Evolutionary conservation across 129 eudicot species (phyloP), one percentile per base, ranked within the genome.

Genomic region (Lactuca saligna): DNA sequence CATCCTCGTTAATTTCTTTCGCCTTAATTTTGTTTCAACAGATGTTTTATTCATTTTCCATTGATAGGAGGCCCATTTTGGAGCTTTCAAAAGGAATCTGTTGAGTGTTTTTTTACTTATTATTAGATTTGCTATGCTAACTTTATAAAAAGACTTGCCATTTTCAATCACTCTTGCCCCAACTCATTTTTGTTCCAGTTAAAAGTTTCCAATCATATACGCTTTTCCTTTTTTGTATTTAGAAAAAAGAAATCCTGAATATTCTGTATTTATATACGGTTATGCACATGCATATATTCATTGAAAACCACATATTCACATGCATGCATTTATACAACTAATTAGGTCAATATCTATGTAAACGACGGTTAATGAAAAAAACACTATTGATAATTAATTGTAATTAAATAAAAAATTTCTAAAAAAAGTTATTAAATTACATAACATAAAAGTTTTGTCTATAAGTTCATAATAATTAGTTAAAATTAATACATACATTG

Each of bases 41-140:
- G 6, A 35, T 35, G 38, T 35, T 35, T 35, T 35, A 35, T 35
- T 35, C 38, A 35, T 35, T 35, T 25, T 25, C 29, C 38, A 35
- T 35, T 35, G 38, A 76, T 76, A 70, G 67, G 54, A 76, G 80
- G 75, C 80, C 80, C 80, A 76, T 76, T 61, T 42, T 51, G 32
- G 53, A 61, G 69, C 50, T 65, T 32, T 54, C 17, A 53, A 62
- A 62, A 60, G 64, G 75, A 76, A 76, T 76, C 75, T 53, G 62
- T 69, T 68, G 62, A 68, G 63, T 68, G 17, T 68, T 68, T 46
- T 63, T 61, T 66, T 68, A 58, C 62, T 59, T 58, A 58, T 65
- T 58, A 68, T 60, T n/a, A 68, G 69, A 60, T 68, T 34, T 57
- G 49, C 67, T 49, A 65, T 74, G 65, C 51, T 46, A 64, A 64